Base-by-base conservation (phyloP, 2,329 filamentous ascomycete genomes). In the Fusarium pseudograminearum region DNA sequence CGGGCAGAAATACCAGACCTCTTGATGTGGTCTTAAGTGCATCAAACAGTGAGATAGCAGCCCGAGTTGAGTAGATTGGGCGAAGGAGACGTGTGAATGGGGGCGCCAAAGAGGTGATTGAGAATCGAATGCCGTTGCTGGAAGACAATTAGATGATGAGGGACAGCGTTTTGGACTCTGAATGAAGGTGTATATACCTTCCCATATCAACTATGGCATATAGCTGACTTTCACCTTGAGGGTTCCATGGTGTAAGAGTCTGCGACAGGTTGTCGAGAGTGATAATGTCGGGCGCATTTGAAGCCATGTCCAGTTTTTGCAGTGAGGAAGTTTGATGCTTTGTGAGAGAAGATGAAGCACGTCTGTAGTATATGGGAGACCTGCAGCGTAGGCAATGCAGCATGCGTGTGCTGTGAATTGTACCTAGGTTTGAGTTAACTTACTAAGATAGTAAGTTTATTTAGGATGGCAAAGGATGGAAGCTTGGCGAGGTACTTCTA, bases 81-180 rank as follows among this genome's bases (percentile, higher is more conserved):
- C 86, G 89, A 42, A 97, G 85, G 26, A 94, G 88, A 26, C 94
- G 91, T 26, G 91, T 85, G 40, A 84, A 87, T 6, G 89, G 87
- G 24, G 91, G 90, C 6, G 89, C 86, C n/a, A 97, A 85, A 70
- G 93, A 90, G 11, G 93, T 93, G 74, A 97, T 93, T 45, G 93
- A 95, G 83, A 97, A 97, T 57, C 94, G 93, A 74, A 97, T 95
- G 74, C 94, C 94, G 83, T 97, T 98, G 83, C 93, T 93, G 20
- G 36, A 40, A 26, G 33, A 34, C 47, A 47, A 46, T 65, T 8
- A 66, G 57, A 46, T 42, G 31, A 31, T 22, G 24, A 33, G 34
- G 48, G 11, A 45, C 12, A 31, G 34, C 24, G 40, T 28, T 51
- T 20, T 8, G 15, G 9, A 22, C 15, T 41, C 45, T 30, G 47